Conservation (phyloP, 2,329 filamentous ascomycete species). For the Botrytis deweyae region DNA sequence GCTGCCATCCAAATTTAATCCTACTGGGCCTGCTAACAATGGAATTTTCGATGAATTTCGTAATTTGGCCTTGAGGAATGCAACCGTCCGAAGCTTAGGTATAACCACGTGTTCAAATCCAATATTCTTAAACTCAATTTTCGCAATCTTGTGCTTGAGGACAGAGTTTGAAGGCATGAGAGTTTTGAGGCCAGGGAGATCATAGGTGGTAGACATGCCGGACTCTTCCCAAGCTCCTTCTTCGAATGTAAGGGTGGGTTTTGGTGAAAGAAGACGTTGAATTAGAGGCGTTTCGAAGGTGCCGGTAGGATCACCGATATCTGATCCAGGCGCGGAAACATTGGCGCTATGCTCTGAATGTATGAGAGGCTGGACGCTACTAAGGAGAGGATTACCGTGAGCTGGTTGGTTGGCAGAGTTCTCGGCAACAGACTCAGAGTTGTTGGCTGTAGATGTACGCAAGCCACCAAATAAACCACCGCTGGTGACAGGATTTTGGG, state of each 20-base stretch:
- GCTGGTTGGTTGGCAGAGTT: background rate
- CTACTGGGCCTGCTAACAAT: conserved; percentile 54
- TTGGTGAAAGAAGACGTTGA: conserved; percentile 21
- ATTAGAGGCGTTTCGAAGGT: conserved; percentile 8
- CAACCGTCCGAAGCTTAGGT: conserved; percentile 58
- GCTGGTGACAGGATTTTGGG: background rate
- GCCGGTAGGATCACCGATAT: background rate
- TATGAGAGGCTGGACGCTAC: background rate
- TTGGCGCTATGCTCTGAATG: background rate
- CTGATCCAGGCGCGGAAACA: background rate
- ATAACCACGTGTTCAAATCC: conserved; percentile 58
- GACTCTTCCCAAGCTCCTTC: conserved; percentile 58
- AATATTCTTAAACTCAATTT: conserved; percentile 51
- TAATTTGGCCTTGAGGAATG: conserved; percentile 59
- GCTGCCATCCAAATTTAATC: conserved; percentile 61
- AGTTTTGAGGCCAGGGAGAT: conserved; percentile 58
- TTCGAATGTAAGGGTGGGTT: conserved; percentile 44
- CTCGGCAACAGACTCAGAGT: background rate
- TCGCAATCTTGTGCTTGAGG: conserved; percentile 60
- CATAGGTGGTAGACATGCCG: conserved; percentile 58
- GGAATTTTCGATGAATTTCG: conserved; percentile 56
- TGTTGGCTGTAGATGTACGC: background rate
- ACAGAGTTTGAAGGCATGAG: conserved; percentile 51
- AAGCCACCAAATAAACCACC: background rate
- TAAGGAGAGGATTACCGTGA: background rate